Evolutionary conservation across 768 basidiomycete species (phyloP), one percentile per base, ranked within the genome.

Genomic region (Hydnomerulius pinastri): DNA sequence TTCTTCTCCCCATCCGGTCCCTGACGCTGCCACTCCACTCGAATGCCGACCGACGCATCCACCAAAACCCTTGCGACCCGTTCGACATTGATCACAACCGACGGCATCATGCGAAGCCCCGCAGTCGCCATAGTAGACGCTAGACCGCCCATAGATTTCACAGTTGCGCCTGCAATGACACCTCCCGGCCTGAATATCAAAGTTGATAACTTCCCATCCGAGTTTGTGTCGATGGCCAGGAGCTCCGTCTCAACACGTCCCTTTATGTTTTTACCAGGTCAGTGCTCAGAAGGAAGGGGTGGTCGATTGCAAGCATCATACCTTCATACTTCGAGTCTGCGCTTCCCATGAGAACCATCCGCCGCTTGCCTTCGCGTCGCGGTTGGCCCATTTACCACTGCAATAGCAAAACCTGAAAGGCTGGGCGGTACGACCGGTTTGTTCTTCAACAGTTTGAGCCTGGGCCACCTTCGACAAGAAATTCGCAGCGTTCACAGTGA

Each of bases 341-440:
- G 58, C 49, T 25, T 65, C 64, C 9, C 48, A 56, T 32, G 51
- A 45, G 37, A 60, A 58, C 33, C 55, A 18, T 8, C 50, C 46
- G 10, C 32, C 43, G 11, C 54, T 32, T 4, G 63, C 54, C 4
- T 48, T 58, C 1, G 54, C 46, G 0, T 54, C 20, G 29, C 63
- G 54, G 25, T 58, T 55, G 3, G 60, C 61, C 54, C 58, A 48
- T 23, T 65, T 65, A 38, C 37, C 33, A 44, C 64, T 65, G 50
- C 56, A 65, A 45, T 65, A 65, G 48, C 63, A 65, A 47, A 65
- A 65, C 27, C 61, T 55, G 36, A 65, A 53, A 1, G 56, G 59
- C 1, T 48, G 58, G 29, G 28, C 4, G 3, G n/a, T 30, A 21
- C 13, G 29, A 13, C 24, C 49, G 1, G 28, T 15, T 28, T 46